A percentile compares a stretch with the other conserved stretches of the same genome.
Evolutionary conservation across 345 rosid species (phyloP).

Genomic region (Gossypium stocksii): DNA sequence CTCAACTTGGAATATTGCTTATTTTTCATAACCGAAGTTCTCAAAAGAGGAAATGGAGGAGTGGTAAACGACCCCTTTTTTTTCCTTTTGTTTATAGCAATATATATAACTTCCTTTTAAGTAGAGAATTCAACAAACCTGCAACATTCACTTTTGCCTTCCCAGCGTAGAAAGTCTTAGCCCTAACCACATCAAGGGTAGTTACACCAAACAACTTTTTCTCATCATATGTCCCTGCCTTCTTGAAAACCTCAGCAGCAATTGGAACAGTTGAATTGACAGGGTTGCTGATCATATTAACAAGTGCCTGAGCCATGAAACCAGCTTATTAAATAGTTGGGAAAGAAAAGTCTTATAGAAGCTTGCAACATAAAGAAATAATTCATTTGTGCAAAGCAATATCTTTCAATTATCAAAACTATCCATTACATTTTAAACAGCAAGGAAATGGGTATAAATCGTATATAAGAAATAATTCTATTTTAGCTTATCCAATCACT

Average conservation of each 20-base stretch:
- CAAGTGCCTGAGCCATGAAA: conserved; percentile 42
- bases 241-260: conserved; percentile 72
- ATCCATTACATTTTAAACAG: not conserved
- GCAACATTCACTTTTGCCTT: conserved; percentile 60
- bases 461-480: not conserved
- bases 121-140: conserved; percentile 32
- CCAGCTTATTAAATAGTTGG: not conserved
- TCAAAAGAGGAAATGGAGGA: not conserved
- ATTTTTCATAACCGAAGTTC: not conserved
- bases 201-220: conserved; percentile 74
- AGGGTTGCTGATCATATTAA: conserved; percentile 81
- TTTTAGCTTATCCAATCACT: not conserved
- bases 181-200: conserved; percentile 83
- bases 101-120: not conserved
- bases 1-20: not conserved
- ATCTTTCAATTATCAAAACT: not conserved
- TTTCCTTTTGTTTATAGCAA: not conserved
- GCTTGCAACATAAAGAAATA: not conserved
- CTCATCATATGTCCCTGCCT: conserved; percentile 66
- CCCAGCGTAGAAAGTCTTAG: conserved; percentile 78
- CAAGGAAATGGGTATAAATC: not conserved
- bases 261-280: conserved; percentile 83
- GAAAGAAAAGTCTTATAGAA: not conserved
- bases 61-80: not conserved
- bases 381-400: not conserved